Evolutionary conservation across 2,329 filamentous ascomycete genomes (phyloP).

Genomic region (Reticulascus tulasneorum): DNA sequence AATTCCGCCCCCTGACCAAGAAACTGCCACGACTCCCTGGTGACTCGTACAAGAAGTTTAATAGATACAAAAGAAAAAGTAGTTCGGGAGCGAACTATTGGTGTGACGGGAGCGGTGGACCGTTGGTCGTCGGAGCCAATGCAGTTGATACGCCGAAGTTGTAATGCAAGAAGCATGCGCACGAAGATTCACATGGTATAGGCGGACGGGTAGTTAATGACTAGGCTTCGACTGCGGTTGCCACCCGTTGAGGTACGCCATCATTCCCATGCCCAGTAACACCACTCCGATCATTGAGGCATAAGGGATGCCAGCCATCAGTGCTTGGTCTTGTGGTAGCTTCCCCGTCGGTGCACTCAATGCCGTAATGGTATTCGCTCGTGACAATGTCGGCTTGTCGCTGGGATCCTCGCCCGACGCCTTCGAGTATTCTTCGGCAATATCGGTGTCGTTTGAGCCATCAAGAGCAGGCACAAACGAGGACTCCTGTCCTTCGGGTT

Average conservation of each 20-base stretch:
- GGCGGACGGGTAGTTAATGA: conserved; percentile 17
- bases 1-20: too few species aligned
- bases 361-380: conserved; percentile 46
- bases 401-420: conserved; percentile 27
- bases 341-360: conserved; percentile 33
- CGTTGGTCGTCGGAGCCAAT: too few species aligned
- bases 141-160: conserved; percentile 11
- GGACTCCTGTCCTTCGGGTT: conserved; percentile 4
- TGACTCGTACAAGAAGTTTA: conserved; percentile 4
- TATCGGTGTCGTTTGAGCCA: conserved; percentile 4
- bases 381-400: conserved; percentile 41
- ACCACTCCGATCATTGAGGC: conserved; percentile 81
- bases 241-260: conserved; percentile 86
- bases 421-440: conserved; percentile 10
- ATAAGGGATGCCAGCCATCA: conserved; percentile 64
- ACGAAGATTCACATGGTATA: conserved; percentile 7
- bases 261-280: conserved; percentile 74
- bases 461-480: conserved; percentile 1
- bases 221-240: conserved; percentile 45
- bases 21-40: too few species aligned
- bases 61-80: conserved; percentile 11
- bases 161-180: conserved; percentile 10
- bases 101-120: too few species aligned
- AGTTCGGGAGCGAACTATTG: conserved; percentile 10
- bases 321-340: conserved; percentile 37